A percentile compares a stretch with the other conserved stretches of the same genome.
Evolutionary conservation across 2,329 filamentous ascomycete species (phyloP).

Genomic region (Scedosporium dehoogii): DNA sequence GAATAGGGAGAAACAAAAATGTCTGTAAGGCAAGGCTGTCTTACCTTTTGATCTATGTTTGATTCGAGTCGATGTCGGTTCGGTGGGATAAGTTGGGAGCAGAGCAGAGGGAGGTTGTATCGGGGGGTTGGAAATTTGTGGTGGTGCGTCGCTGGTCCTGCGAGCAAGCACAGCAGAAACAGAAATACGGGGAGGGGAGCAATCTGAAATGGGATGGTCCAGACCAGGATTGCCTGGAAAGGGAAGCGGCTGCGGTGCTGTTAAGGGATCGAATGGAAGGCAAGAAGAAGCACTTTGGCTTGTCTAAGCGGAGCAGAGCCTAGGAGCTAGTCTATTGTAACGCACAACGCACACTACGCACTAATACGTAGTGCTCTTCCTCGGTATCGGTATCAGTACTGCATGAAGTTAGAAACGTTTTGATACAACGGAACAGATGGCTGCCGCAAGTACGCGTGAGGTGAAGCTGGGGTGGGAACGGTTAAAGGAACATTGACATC

Average conservation of each 20-base stretch:
- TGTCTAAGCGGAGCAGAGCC: too few species aligned
- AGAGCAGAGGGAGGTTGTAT: not conserved
- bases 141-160: not conserved
- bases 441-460: conserved; percentile 3
- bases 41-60: not conserved
- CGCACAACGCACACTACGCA: not conserved
- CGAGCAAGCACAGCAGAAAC: not conserved
- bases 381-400: conserved; percentile 2
- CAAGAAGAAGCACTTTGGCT: not conserved
- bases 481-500: not conserved
- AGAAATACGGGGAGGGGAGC: not conserved
- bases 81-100: not conserved
- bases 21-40: not conserved
- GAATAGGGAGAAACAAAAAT: not conserved
- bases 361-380: not conserved
- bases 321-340: not conserved
- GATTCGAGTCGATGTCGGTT: not conserved
- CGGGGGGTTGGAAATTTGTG: conserved; percentile 7
- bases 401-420: conserved; percentile 7
- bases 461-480: conserved; percentile 3
- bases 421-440: conserved; percentile 4
- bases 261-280: not conserved
- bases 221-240: conserved; percentile 6
- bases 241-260: not conserved
- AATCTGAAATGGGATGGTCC: conserved; percentile 1